These are phyloP conservation scores for Lentinula boryana DNA, from an alignment of 768 basidiomycete genomes.

Conservation along the genomic window DNA sequence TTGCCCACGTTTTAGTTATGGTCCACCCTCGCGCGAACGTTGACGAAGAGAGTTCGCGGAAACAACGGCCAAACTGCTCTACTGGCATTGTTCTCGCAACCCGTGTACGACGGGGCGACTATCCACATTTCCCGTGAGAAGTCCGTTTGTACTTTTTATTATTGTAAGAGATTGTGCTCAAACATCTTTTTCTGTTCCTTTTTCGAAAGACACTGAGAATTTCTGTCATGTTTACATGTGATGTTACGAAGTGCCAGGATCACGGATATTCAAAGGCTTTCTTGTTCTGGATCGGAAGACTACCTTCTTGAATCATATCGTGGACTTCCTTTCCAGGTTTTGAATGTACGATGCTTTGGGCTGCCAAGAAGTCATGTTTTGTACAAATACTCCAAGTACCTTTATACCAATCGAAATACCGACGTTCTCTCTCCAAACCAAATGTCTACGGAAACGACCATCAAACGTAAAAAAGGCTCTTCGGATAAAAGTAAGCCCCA, in stretches of 20 bases:
- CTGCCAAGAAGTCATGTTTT: slow-evolving; percentile 1
- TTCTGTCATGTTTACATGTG: background rate
- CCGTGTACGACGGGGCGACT: background rate
- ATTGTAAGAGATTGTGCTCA: background rate
- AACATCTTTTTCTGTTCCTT: background rate
- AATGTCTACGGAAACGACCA: background rate
- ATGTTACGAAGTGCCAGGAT: background rate
- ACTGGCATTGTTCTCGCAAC: background rate
- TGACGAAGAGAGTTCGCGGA: too few species aligned
- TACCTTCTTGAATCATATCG: background rate
- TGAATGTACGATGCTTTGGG: background rate
- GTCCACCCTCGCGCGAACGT: too few species aligned
- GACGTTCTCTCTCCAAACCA: background rate
- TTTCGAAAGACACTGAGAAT: background rate
- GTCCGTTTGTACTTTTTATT: background rate
- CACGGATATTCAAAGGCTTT: background rate
- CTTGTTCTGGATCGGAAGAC: slow-evolving; percentile 1
- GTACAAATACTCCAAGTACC: slow-evolving; percentile 2
- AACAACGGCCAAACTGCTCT: too few species aligned
- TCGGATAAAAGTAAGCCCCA: slow-evolving; percentile 1
- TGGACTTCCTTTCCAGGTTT: background rate
- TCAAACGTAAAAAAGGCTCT: background rate
- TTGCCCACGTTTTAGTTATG: too few species aligned
- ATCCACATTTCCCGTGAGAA: background rate
- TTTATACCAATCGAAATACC: background rate